phyloP scores from a whole-genome alignment of 2,329 filamentous ascomycete species.

The Fusarium staphyleae region DNA sequence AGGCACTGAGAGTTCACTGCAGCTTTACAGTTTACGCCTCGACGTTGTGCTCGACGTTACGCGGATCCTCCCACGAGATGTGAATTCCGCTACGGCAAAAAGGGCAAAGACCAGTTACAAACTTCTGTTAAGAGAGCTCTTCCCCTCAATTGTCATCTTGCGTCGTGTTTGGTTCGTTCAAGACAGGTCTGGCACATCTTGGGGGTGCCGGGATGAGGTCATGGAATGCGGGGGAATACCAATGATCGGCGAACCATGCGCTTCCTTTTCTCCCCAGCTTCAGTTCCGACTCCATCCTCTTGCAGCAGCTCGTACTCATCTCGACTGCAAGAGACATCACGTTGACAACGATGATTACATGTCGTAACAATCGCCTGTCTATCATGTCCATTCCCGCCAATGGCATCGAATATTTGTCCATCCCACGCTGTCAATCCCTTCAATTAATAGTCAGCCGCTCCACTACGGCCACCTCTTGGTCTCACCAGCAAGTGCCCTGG shows the following conservation, averaged over 20 bases:
- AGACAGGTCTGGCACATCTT: constrained; percentile 36
- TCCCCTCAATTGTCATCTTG: constrained; percentile 11
- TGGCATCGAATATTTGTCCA: constrained; percentile 2
- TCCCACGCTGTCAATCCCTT: neutral
- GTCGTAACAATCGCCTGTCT: constrained; percentile 1
- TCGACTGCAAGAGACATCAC: constrained; percentile 9
- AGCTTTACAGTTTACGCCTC: constrained; percentile 15
- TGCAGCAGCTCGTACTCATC: constrained; percentile 7
- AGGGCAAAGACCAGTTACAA: constrained; percentile 12
- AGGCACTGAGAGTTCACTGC: neutral
- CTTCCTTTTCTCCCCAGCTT: constrained; percentile 9
- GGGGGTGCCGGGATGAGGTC: constrained; percentile 44
- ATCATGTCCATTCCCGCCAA: constrained; percentile 11
- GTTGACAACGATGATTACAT: constrained; percentile 2
- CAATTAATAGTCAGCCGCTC: neutral
- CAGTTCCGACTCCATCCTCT: constrained; percentile 13
- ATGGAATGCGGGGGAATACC: constrained; percentile 46
- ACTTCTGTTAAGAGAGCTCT: constrained; percentile 18
- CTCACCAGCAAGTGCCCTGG: neutral
- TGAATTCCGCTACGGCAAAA: neutral
- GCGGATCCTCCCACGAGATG: neutral
- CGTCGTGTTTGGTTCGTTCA: constrained; percentile 32
- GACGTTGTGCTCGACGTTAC: constrained; percentile 31
- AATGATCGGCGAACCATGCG: constrained; percentile 27
- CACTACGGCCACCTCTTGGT: neutral